Conservation (phyloP, 2,329 filamentous ascomycete species). For the Neurospora crassa region DNA sequence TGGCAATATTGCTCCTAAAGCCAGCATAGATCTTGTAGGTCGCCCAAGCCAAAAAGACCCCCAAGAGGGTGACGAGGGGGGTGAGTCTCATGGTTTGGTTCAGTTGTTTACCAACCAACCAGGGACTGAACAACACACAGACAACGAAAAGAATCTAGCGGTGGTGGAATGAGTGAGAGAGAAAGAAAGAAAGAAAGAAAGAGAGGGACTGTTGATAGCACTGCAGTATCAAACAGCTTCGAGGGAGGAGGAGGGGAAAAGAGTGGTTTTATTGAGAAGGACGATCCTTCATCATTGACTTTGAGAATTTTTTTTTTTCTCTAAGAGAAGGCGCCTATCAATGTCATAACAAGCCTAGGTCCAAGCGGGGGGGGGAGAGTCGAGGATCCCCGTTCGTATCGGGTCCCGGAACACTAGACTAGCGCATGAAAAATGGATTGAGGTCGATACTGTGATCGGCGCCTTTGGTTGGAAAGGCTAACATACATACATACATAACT, state of each 20-base stretch:
- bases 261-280: neutral
- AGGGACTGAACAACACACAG: neutral
- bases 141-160: neutral
- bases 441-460: neutral
- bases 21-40: constrained; percentile 23
- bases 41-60: constrained; percentile 25
- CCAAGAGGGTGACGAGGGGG: constrained; percentile 21
- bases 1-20: constrained; percentile 36
- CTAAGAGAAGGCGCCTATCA: neutral
- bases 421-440: neutral
- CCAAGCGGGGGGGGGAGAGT: neutral
- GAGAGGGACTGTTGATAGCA: neutral
- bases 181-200: no score
- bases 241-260: neutral
- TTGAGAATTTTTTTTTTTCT: neutral
- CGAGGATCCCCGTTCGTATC: neutral
- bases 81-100: neutral
- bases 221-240: neutral
- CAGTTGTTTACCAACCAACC: no score
- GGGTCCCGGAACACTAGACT: neutral
- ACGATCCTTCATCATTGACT: neutral
- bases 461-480: neutral
- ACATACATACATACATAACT: no score
- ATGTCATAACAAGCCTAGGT: neutral
- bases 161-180: neutral